phyloP scores from a whole-genome alignment of 73 alveolate species.

The Symbiodinium pilosum region DNA sequence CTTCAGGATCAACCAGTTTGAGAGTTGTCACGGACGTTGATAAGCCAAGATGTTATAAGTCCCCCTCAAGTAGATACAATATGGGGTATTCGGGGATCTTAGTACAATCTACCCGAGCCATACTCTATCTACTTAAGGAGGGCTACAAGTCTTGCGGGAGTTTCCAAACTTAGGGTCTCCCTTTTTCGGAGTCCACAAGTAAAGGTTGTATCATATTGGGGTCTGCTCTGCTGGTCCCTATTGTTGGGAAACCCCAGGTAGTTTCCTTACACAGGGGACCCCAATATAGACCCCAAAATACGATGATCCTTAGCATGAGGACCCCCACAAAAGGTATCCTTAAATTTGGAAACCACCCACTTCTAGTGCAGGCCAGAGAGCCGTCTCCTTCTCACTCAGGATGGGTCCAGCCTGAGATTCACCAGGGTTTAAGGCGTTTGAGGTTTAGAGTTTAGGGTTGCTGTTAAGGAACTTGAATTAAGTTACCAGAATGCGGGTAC shows the following conservation, averaged over 20 bases:
- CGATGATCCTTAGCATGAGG: too few relatives aligned
- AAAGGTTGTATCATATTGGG: not conserved
- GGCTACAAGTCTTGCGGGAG: not conserved
- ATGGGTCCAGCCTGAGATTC: conserved; percentile 51
- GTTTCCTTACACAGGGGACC: too few relatives aligned
- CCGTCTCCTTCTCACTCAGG: conserved; percentile 82
- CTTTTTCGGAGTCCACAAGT: too few relatives aligned
- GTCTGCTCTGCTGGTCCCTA: not conserved
- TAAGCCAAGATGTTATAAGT: too few relatives aligned
- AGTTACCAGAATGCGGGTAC: not conserved
- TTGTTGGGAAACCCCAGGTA: too few relatives aligned
- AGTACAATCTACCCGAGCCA: not conserved
- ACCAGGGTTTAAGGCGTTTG: not conserved
- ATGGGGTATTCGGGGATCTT: not conserved
- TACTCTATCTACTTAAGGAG: not conserved
- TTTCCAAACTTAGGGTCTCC: too few relatives aligned
- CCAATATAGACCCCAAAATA: too few relatives aligned
- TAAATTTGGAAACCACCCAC: too few relatives aligned
- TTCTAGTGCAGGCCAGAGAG: not conserved
- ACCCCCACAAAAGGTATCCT: too few relatives aligned
- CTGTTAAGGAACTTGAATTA: not conserved
- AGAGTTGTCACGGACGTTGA: too few relatives aligned
- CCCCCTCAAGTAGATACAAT: not conserved
- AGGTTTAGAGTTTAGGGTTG: not conserved
- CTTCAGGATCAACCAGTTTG: too few relatives aligned